Conservation (phyloP, 768 basidiomycete genomes). For the Tephrocybe rancida region DNA sequence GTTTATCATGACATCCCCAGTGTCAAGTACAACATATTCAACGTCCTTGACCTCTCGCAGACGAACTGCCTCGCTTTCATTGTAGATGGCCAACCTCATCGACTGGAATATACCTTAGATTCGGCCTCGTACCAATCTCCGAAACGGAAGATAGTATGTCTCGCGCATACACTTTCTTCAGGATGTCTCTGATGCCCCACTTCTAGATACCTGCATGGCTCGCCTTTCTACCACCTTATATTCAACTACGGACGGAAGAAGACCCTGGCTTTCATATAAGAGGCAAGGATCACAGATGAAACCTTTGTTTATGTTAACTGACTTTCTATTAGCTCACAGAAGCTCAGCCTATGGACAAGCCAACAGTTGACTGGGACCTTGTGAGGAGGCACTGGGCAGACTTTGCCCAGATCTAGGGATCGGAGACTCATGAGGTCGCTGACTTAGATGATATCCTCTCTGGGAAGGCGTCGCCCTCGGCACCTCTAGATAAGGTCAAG, state of each 20-base stretch:
- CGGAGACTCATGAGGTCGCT: conserved; percentile 28
- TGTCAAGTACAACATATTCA: conserved; percentile 80
- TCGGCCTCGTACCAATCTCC: conserved; percentile 81
- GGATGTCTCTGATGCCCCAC: neutral
- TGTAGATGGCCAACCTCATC: conserved; percentile 69
- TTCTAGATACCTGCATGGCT: conserved; percentile 67
- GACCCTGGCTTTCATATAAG: conserved; percentile 62
- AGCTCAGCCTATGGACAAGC: conserved; percentile 31
- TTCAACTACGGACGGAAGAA: conserved; percentile 61
- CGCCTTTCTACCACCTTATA: conserved; percentile 70
- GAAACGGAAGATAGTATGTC: conserved; percentile 49
- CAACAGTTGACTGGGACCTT: conserved; percentile 39
- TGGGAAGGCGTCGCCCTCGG: conserved; percentile 28
- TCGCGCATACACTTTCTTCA: neutral
- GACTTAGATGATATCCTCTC: conserved; percentile 42
- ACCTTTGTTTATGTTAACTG: neutral
- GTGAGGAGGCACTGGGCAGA: conserved; percentile 41
- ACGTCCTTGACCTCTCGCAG: conserved; percentile 80
- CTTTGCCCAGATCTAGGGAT: conserved; percentile 31
- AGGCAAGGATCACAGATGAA: conserved; percentile 34
- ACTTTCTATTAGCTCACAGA: conserved; percentile 39
- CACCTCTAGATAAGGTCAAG: conserved; percentile 45
- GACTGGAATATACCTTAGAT: conserved; percentile 73
- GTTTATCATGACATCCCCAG: conserved; percentile 78
- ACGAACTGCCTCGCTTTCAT: conserved; percentile 63